Conservation (phyloP, 305 asterid species). For the Plantago lanceolata region DNA sequence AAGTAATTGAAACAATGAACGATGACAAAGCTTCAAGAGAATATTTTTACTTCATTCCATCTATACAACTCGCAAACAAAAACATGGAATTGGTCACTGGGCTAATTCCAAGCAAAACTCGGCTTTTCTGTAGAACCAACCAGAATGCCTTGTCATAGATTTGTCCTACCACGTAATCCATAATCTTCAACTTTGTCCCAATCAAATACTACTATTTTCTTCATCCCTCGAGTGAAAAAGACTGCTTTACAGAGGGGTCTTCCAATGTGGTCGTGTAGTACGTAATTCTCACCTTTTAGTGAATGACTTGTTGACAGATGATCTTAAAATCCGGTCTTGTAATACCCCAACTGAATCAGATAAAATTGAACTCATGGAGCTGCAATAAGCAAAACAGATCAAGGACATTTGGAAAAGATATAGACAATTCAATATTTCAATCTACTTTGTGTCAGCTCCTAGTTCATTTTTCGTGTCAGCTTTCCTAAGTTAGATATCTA, state of each 20-base stretch:
- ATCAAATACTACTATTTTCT: neutral
- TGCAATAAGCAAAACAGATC: neutral
- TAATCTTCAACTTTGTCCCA: too few species aligned
- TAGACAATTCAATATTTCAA: constrained; percentile 12
- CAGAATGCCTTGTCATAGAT: neutral
- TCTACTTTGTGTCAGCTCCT: constrained; percentile 11
- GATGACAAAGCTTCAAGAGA: constrained; percentile 14
- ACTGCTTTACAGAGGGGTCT: too few species aligned
- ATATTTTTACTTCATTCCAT: constrained; percentile 18
- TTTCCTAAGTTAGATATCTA: constrained; percentile 2
- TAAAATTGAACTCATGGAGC: neutral
- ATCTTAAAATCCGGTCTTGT: neutral
- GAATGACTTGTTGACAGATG: too few species aligned
- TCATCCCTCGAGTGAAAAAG: neutral
- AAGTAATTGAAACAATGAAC: neutral
- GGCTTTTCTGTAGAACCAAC: constrained; percentile 4
- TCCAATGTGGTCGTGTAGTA: too few species aligned
- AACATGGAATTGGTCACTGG: neutral
- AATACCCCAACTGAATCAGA: neutral
- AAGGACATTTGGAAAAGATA: neutral
- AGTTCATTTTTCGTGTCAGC: constrained; percentile 2
- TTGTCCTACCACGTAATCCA: neutral
- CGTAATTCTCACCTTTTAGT: too few species aligned
- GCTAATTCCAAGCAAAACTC: constrained; percentile 22
- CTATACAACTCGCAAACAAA: constrained; percentile 5